Conservation (phyloP, 768 basidiomycete species). For the Russula sp. region DNA sequence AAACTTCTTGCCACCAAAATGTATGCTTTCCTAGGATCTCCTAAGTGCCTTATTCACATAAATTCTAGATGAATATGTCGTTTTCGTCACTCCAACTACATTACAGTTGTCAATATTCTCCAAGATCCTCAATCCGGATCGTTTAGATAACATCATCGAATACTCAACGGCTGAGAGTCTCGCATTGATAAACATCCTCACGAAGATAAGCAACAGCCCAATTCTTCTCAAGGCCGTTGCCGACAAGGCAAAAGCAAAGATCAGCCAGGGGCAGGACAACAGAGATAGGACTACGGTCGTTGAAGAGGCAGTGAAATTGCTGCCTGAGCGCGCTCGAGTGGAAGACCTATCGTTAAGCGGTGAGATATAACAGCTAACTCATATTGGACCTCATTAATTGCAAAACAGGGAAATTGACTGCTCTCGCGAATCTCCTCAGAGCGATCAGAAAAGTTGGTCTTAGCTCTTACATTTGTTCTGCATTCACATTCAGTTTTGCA, state of each 20-base stretch:
- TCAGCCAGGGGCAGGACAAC: slow-evolving; percentile 36
- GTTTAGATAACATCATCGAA: slow-evolving; percentile 64
- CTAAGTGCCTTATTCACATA: not conserved
- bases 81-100: slow-evolving; percentile 88
- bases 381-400: slow-evolving; percentile 23
- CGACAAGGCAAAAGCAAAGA: slow-evolving; percentile 53
- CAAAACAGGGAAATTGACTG: slow-evolving; percentile 66
- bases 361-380: slow-evolving; percentile 33
- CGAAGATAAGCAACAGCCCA: slow-evolving; percentile 92
- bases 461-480: not conserved
- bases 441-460: slow-evolving; percentile 52
- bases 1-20: slow-evolving; percentile 87
- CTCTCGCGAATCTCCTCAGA: slow-evolving; percentile 61
- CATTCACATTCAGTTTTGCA: slow-evolving; percentile 33
- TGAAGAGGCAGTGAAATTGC: slow-evolving; percentile 55
- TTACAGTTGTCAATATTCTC: slow-evolving; percentile 79
- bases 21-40: slow-evolving; percentile 44
- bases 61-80: slow-evolving; percentile 87
- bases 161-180: slow-evolving; percentile 75
- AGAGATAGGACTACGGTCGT: slow-evolving; percentile 49
- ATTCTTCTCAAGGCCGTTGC: slow-evolving; percentile 78
- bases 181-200: slow-evolving; percentile 73
- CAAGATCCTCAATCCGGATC: slow-evolving; percentile 68
- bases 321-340: slow-evolving; percentile 57
- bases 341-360: slow-evolving; percentile 81